These are phyloP conservation scores for Thraustochytrium striatum DNA, from an alignment of 352 stramenopile species.

Conservation along the genomic window DNA sequence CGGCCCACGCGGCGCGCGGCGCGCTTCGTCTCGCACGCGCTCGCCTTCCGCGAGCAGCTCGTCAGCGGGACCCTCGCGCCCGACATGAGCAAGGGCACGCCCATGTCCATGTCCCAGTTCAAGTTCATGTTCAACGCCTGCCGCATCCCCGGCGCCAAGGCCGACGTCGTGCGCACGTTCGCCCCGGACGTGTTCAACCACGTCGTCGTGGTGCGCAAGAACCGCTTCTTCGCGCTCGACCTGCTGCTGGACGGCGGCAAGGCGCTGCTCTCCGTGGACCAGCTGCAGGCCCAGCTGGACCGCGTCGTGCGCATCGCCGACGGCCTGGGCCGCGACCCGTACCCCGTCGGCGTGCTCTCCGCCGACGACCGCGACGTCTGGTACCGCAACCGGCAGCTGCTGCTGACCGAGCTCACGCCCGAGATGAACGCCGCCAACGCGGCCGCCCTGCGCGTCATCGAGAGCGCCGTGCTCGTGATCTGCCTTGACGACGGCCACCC, in stretches of 20 bases:
- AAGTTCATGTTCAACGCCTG: slow-evolving; percentile 94
- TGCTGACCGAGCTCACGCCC: slow-evolving; percentile 63
- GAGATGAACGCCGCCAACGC: slow-evolving; percentile 76
- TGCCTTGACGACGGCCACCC: slow-evolving; percentile 80
- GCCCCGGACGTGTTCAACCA: slow-evolving; percentile 76
- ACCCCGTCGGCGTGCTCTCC: slow-evolving; percentile 81
- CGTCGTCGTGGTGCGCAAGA: slow-evolving; percentile 74
- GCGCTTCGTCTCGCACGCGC: slow-evolving; percentile 21
- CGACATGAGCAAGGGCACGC: slow-evolving; percentile 78
- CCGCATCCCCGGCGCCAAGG: slow-evolving; percentile 71
- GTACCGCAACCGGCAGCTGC: slow-evolving; percentile 73
- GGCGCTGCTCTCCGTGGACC: slow-evolving; percentile 57
- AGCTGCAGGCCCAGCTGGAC: slow-evolving; percentile 61
- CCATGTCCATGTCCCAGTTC: slow-evolving; percentile 82
- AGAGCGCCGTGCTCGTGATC: slow-evolving; percentile 86
- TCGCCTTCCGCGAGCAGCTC: slow-evolving; percentile 78
- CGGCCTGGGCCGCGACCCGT: slow-evolving; percentile 1
- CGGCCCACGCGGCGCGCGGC: slow-evolving; percentile 65
- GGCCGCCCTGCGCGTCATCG: slow-evolving; percentile 81
- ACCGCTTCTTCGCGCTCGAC: slow-evolving; percentile 66
- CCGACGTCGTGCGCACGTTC: slow-evolving; percentile 79
- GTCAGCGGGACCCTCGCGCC: slow-evolving; percentile 70
- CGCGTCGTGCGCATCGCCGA: slow-evolving; percentile 61
- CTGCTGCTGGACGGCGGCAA: too few relatives aligned
- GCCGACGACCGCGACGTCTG: slow-evolving; percentile 89